These are phyloP conservation scores for Paramecium octaurelia DNA, from an alignment of 73 alveolate genomes.

Conservation along the genomic window DNA sequence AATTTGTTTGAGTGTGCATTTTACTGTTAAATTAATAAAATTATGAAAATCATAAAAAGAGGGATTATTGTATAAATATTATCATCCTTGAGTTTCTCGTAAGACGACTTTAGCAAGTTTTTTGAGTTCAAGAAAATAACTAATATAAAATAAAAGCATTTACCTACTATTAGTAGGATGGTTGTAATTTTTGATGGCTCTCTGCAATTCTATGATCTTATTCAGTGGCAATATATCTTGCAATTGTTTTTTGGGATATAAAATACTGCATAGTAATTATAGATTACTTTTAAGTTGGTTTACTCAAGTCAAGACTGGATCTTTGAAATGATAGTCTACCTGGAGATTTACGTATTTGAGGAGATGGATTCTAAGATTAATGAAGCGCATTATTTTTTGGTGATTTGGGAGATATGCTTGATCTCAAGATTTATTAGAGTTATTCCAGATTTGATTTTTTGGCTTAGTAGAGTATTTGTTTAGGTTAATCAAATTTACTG, in stretches of 20 bases:
- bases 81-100: not conserved
- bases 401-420: not conserved
- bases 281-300: slow-evolving; percentile 9
- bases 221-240: slow-evolving; percentile 16
- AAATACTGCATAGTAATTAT: not conserved
- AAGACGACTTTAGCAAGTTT: slow-evolving; percentile 13
- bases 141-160: not conserved
- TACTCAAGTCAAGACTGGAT: not conserved
- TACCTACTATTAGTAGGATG: not conserved
- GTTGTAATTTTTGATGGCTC: not conserved
- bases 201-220: slow-evolving; percentile 20
- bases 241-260: slow-evolving; percentile 20
- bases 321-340: not conserved
- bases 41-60: not conserved
- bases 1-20: not conserved
- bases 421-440: not conserved
- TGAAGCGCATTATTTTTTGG: not conserved
- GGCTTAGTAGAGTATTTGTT: not conserved
- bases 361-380: not conserved
- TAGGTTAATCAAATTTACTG: not conserved
- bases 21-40: not conserved
- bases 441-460: not conserved
- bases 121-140: not conserved
- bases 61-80: not conserved
- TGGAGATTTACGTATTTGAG: not conserved